Evolutionary conservation across 1,284 basidiomycete genomes (phyloP), one percentile per base, ranked within the genome.

Genomic region (Ustanciosporium gigantosporum): DNA sequence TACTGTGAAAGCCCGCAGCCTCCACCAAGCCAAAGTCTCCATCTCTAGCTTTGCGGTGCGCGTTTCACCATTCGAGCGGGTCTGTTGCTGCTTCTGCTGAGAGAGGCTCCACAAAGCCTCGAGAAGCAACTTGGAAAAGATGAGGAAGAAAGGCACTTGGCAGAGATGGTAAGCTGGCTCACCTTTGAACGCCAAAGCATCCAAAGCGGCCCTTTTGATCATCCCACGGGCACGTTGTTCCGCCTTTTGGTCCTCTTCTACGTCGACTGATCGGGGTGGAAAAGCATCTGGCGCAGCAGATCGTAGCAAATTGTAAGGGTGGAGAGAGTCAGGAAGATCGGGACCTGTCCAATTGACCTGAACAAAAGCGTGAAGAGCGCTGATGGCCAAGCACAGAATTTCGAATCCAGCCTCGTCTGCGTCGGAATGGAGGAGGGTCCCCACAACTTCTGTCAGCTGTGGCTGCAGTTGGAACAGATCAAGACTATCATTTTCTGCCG

Each of bases 271-370:
- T 46, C 82, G 79, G 11, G 50, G 83, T 82, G 64, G 79, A 45
- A 81, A 70, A 3, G 80, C 52, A 21, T 79, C 75, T 8, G 77
- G 52, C 16, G 29, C 79, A 50, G 36, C 64, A 22, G n/a, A 52
- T 7, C 37, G 78, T 36, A 73, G 91, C 22, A 73, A 38, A 8
- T 36, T 17, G 6, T 52, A 14, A 1, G 66, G 58, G 8, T 40
- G 46, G 29, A 69, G 23, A 3, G 49, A 27, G 76, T 43, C 44
- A 55, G 87, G 81, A 32, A 95, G 82, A 69, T 90, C 84, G 1
- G 95, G 95, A 1, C 95, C 95, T 0, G 93, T 97, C 91, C 91
- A 99, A 79, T 99, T 99, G 27, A 83, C 83, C 78, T 98, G 95
- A 0, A 94, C 82, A 79, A 94, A 99, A 0, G 89, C 85, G 62